A percentile compares a stretch with the other conserved stretches of the same genome.
Evolutionary conservation across 805 yeast genomes (phyloP).

Genomic region (Sugiyamaella floridensis): DNA sequence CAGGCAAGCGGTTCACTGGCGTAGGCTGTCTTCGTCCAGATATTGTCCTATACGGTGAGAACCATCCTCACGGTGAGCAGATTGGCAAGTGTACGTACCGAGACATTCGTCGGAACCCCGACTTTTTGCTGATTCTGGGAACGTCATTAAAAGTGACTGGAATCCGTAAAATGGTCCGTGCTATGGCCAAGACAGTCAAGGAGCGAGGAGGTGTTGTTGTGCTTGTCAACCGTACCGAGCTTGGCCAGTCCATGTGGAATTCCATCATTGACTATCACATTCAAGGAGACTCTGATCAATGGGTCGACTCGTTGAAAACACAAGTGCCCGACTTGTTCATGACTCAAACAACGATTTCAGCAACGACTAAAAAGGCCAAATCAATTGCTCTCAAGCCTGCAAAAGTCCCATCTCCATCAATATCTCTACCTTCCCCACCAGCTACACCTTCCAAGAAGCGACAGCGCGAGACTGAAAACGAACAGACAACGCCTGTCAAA

Average conservation of each 20-base stretch:
- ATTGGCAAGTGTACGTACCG: constrained; percentile 61
- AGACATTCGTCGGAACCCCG: constrained; percentile 61
- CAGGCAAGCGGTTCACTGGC: constrained; percentile 71
- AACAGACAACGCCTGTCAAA: background rate
- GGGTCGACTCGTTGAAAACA: constrained; percentile 39
- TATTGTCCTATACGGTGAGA: constrained; percentile 88
- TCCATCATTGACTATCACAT: constrained; percentile 72
- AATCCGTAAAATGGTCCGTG: constrained; percentile 67
- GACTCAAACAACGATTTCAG: constrained; percentile 8
- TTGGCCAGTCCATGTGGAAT: constrained; percentile 58
- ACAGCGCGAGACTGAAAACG: background rate
- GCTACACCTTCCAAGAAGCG: background rate
- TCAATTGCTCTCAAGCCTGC: background rate
- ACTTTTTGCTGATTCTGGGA: constrained; percentile 79
- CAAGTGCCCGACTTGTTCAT: constrained; percentile 11
- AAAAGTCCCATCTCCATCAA: constrained; percentile 3
- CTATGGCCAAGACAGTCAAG: constrained; percentile 62
- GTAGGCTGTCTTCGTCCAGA: constrained; percentile 81
- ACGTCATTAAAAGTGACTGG: constrained; percentile 91
- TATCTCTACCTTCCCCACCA: constrained; percentile 5
- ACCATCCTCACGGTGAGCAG: constrained; percentile 81
- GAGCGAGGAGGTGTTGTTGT: constrained; percentile 70
- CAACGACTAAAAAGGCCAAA: background rate
- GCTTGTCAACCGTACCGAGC: constrained; percentile 62
- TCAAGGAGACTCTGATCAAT: constrained; percentile 71